Base-by-base conservation (phyloP, 1,139 yeast genomes). In the Blastobotrys capitulatus region DNA sequence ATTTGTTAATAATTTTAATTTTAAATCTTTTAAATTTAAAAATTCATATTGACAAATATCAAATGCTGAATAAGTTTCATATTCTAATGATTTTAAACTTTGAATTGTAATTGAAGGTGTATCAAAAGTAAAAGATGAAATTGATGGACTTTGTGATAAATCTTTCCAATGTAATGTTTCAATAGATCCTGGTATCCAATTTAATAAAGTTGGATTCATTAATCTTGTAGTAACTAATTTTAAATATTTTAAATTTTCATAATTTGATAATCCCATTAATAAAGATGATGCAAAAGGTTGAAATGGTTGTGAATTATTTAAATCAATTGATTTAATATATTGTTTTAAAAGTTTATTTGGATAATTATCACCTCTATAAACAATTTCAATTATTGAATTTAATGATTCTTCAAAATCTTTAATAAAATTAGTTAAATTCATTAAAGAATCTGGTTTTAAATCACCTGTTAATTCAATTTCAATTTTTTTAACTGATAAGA, bases 21-120 rank as follows among this genome's bases (percentile, higher is more conserved):
- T 44, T 29, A 26, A 31, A 8, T 15, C 38, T 6, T 19, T 9
- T 18, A 7, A 25, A 15, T 38, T 37, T 5, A 31, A 19, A 29
- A 44, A 44, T 7, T 13, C n/a, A 29, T 44, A 44, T 15, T 37
- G 42, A 10, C 31, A 16, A 6, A 44, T 2, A 35, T 44, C 47
- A 20, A 19, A 44, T 8, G 47, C 47, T 7, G 16, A 26, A 4
- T n/a, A 20, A 6, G 47, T 44, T 26, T 22, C 20, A 7, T 37
- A 12, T 27, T 15, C 27, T 29, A 44, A 35, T 4, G 8, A 6
- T 9, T 26, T 16, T 2, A 44, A 37, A 27, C n/a, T 18, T 10
- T 4, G 3, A 13, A 44, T 42, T 10, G 3, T 25, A 12, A 44
- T 29, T 9, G 39, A 22, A 13, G 39, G 40, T 3, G 39, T 15